Evolutionary conservation across 805 yeast species (phyloP), one percentile per base, ranked within the genome.

Genomic region (Martiniozyma abietophila): DNA sequence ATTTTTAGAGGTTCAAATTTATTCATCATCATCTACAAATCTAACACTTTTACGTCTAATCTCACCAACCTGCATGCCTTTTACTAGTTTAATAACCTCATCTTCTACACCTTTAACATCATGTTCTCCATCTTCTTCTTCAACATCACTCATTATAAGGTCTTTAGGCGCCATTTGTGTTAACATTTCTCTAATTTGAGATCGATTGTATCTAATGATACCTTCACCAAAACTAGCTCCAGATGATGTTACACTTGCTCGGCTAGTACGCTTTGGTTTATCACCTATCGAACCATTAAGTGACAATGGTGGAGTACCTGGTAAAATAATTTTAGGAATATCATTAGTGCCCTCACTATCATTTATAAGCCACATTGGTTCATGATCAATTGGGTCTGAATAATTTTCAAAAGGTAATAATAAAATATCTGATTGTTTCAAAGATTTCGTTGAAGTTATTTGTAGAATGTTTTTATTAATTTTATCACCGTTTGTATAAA

Each of bases 161-260:
- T n/a, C n/a, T n/a, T n/a, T 38, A 4, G 45, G 19, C 4, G 54
- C 35, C 45, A 54, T 36, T n/a, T 42, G 42, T 25, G 47, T 42
- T 14, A 56, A 33, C 61, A 56, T 56, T 31, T 53, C 58, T 14
- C 57, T 37, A 15, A 56, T 54, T 38, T 56, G 61, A 20, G 45
- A 47, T 21, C 61, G 40, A 34, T 48, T 54, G 36, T 51, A 56
- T 39, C 54, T 55, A 27, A 56, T 53, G 17, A 56, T 56, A 5
- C 61, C 61, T 35, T 56, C 61, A 14, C 61, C 61, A 38, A 56
- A 56, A 10, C 59, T 55, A 12, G 51, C 49, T 18, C 61, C 61
- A 1, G 58, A 52, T 2, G 61, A 55, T n/a, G 61, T 56, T 27
- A 56, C 53, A 4, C 58, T 53, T 1, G 59, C 50, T 5, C 32